Conservation (phyloP, 2,329 filamentous ascomycete species). For the Trichoderma koningii region DNA sequence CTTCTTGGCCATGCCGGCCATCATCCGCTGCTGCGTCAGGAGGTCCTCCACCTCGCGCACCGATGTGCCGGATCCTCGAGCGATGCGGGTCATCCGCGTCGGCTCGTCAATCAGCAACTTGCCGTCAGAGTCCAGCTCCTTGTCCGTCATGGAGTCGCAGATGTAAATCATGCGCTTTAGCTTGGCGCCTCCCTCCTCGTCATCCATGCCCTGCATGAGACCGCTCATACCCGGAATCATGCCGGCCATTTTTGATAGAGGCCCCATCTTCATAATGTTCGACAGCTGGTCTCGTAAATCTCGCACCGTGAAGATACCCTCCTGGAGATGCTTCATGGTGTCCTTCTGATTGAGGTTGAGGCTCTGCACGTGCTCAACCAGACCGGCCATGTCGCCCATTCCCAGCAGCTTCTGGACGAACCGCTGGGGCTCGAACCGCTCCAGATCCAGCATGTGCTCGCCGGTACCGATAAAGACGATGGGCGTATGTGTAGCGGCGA, state of each 20-base stretch:
- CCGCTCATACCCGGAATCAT: conserved; percentile 97
- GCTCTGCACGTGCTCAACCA: conserved; percentile 95
- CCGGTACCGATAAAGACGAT: conserved; percentile 98
- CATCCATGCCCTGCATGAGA: conserved; percentile 95
- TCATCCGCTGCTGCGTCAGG: conserved; percentile 97
- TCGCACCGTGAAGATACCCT: conserved; percentile 93
- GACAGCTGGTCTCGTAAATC: conserved; percentile 93
- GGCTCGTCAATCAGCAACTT: conserved; percentile 93
- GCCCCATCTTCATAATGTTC: conserved; percentile 99
- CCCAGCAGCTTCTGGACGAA: conserved; percentile 93
- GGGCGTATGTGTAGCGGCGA: conserved; percentile 92
- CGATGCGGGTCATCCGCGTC: conserved; percentile 87
- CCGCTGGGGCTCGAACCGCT: conserved; percentile 87
- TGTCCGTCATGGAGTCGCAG: conserved; percentile 95
- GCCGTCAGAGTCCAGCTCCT: conserved; percentile 92
- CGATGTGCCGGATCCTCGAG: conserved; percentile 83
- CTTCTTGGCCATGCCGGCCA: conserved; percentile 99
- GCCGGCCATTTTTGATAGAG: conserved; percentile 92
- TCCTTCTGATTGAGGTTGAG: conserved; percentile 97
- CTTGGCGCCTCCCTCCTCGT: conserved; percentile 91
- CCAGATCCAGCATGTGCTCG: conserved; percentile 94
- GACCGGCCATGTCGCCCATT: conserved; percentile 94
- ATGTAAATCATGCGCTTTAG: conserved; percentile 99
- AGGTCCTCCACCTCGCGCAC: conserved; percentile 94
- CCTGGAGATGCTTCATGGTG: conserved; percentile 97